Base-by-base conservation (phyloP, 257 asterid species). In the Apocynum venetum region DNA sequence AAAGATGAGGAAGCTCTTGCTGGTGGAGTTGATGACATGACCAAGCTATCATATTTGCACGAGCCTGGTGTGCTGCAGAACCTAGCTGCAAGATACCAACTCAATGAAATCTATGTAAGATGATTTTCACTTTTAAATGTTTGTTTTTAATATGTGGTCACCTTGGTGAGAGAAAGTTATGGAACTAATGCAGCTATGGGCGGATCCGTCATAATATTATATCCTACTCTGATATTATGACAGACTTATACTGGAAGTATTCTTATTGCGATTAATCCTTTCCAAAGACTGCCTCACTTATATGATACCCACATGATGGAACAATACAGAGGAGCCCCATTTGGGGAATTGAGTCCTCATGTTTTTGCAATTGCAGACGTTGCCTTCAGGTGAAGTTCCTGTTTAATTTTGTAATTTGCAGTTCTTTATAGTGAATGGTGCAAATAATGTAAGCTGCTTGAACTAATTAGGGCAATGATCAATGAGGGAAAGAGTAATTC, bases 211-310 rank as follows among this genome's bases (percentile, higher is more conserved):
- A 41, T 79, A 60, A 83, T 68, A 75, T 74, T 82, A 69, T 80
- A 61, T 83, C 84, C 72, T 84, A 67, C 77, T 77, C 76, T 78
- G 73, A 53, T 76, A 72, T 86, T 59, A 71, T 88, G 85, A 68
- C 97, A 96, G 99, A 96, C 99, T 74, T 96, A 96, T 80, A 96
- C 98, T 48, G 99, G 99, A 86, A 85, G 98, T 88, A 96, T 96
- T 84, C 99, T 96, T 76, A 96, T 96, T 60, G 98, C 99, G 75
- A 91, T 96, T 75, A 96, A 96, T 88, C 99, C 99, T 74, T 96
- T 96, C 86, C 99, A 93, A 93, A 89, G 95, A 78, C 92, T 96
- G 84, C 99, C 99, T 68, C 97, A 96, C 84, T 49, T 96, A 78
- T 96, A 93, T 78, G 92, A 93, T 85, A 81, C 79, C 77, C 91